Evolutionary conservation across 2,329 filamentous ascomycete species (phyloP), one percentile per base, ranked within the genome.

Genomic region (Pseudogymnoascus pannorum): DNA sequence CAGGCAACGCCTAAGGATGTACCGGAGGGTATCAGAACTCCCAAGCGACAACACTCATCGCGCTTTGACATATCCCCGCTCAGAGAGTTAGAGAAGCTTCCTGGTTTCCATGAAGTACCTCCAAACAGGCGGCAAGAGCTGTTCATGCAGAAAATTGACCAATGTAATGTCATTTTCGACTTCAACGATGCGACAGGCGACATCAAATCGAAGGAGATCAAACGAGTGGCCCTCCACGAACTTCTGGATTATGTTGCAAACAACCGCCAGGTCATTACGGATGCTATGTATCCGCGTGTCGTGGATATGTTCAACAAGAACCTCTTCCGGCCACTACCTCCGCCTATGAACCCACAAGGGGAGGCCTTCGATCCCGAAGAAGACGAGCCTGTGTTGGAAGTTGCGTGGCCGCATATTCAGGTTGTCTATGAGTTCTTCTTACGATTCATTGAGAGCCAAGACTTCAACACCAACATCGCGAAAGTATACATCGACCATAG

Each of bases 131-230:
- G 94, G 64, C 92, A 97, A 76, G 93, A 97, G 69, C 84, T 99
- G 16, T 99, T 99, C 77, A 97, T 99, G 92, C 92, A 97, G 73
- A 99, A 99, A 81, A 94, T 99, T 69, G 94, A 97, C 71, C 94
- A 99, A 75, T 99, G 94, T 80, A 99, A 99, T 73, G 95, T 99
- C 79, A 99, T 99, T 71, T 99, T 99, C 73, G 94, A 99, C 78
- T 99, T 99, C 79, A 99, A 97, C 74, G 94, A 99, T 75, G 91
- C 93, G 57, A 96, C 91, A 67, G 92, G 88, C 68, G 94, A 99
- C 73, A 97, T 99, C 92, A 99, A 99, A 76, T 96, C 93, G 57
- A 99, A 99, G 79, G 94, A 99, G 77, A 97, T 99, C 81, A 99
- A 99, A 81, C 86, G 94, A 71, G 79, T 99, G 68, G 94, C 94